These are phyloP conservation scores for Pichia sp. DNA, from an alignment of 1,139 yeast genomes.

Conservation along the genomic window DNA sequence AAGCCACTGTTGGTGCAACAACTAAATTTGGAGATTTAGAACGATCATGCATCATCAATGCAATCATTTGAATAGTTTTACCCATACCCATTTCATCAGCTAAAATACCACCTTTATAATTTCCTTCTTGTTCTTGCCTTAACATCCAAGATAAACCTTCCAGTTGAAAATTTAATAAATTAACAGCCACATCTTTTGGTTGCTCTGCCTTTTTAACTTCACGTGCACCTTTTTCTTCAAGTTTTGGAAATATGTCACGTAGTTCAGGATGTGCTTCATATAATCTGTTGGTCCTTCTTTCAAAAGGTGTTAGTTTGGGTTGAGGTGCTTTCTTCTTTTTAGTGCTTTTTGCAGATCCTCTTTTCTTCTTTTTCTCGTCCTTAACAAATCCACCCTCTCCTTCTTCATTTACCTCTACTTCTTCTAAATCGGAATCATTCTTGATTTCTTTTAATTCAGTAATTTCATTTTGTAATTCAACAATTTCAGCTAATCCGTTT, in stretches of 20 bases:
- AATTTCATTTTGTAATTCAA: conserved; percentile 17
- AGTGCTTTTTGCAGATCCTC: conserved; percentile 11
- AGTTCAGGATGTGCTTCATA: conserved; percentile 75
- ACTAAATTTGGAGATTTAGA: conserved; percentile 73
- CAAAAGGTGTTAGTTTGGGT: conserved; percentile 62
- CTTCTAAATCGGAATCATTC: conserved; percentile 12
- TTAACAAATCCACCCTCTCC: conserved; percentile 21
- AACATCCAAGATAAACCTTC: conserved; percentile 91
- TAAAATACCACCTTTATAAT: conserved; percentile 83
- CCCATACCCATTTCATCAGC: conserved; percentile 99
- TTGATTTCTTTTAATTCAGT: conserved; percentile 13
- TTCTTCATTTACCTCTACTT: conserved; percentile 13
- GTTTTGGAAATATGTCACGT: conserved; percentile 60
- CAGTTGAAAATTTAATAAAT: conserved; percentile 78
- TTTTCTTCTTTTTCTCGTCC: conserved; percentile 19
- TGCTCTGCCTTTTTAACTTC: conserved; percentile 60
- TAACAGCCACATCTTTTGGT: conserved; percentile 72
- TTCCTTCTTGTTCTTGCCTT: conserved; percentile 77
- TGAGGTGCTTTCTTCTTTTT: conserved; percentile 33
- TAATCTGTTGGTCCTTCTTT: conserved; percentile 58
- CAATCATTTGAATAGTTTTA: conserved; percentile 92
- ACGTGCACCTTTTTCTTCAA: conserved; percentile 45
- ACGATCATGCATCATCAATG: conserved; percentile 67
- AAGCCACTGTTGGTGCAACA: conserved; percentile 95
- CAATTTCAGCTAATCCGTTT: conserved; percentile 14